These are phyloP conservation scores for Microbotryum scabiosae DNA, from an alignment of 1,284 basidiomycete species.

Conservation along the genomic window DNA sequence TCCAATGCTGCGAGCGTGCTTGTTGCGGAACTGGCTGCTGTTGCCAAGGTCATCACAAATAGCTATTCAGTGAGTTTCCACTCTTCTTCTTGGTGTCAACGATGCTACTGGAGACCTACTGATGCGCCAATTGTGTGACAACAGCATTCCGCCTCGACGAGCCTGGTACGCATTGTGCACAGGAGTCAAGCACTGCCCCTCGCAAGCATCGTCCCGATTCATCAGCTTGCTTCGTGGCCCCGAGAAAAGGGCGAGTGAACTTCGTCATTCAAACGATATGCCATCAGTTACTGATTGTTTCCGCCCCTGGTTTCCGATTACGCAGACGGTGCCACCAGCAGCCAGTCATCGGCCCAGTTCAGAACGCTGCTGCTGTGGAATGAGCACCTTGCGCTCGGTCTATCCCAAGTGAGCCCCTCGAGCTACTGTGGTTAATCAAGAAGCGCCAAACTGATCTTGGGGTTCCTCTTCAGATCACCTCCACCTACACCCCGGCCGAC, in stretches of 20 bases:
- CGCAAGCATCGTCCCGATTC: constrained; percentile 14
- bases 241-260: no score
- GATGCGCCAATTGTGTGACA: neutral
- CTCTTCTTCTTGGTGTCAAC: neutral
- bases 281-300: no score
- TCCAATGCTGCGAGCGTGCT: constrained; percentile 17
- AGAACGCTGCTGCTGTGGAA: constrained; percentile 12
- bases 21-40: constrained; percentile 17
- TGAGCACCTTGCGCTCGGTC: constrained; percentile 20
- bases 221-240: constrained; percentile 22
- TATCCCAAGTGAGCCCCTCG: constrained; percentile 7
- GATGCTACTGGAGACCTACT: no score
- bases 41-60: constrained; percentile 4
- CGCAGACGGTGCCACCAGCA: neutral
- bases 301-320: no score
- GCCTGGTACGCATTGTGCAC: constrained; percentile 14
- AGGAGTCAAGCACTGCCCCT: constrained; percentile 10
- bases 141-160: constrained; percentile 6
- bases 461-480: neutral
- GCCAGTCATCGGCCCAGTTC: constrained; percentile 14
- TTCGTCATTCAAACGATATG: no score
- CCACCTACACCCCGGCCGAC: constrained; percentile 9
- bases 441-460: neutral
- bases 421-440: neutral
- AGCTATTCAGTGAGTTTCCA: constrained; percentile 1